Evolutionary conservation across 2,329 filamentous ascomycete species (phyloP).

Genomic region (Pestalotiopsis sp.): DNA sequence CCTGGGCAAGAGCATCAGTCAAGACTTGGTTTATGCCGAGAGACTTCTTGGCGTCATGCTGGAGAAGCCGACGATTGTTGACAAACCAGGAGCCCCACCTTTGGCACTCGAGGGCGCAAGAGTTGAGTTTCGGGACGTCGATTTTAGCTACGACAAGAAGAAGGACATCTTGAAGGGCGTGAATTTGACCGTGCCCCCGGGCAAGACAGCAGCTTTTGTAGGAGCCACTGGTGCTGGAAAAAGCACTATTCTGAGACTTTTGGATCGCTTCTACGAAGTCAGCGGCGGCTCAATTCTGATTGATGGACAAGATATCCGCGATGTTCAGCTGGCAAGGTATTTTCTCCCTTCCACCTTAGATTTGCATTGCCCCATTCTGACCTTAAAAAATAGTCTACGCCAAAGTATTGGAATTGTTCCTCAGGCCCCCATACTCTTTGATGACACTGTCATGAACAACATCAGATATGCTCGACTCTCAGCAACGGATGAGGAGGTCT

Average conservation of each 20-base stretch:
- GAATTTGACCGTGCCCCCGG: conserved; percentile 51
- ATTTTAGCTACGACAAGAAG: conserved; percentile 63
- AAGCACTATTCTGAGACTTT: conserved; percentile 51
- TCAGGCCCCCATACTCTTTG: conserved; percentile 51
- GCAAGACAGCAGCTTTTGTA: conserved; percentile 62
- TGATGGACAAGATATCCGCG: conserved; percentile 47
- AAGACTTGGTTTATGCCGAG: conserved; percentile 61
- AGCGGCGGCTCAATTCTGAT: conserved; percentile 47
- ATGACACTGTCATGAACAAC: conserved; percentile 59
- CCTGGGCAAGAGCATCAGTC: conserved; percentile 58
- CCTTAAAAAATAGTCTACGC: conserved; percentile 34
- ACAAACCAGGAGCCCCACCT: conserved; percentile 51
- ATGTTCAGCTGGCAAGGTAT: conserved; percentile 41
- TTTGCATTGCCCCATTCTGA: neutral
- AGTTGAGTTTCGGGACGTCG: conserved; percentile 58
- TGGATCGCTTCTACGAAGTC: conserved; percentile 56
- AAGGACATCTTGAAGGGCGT: conserved; percentile 60
- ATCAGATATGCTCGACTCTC: conserved; percentile 53
- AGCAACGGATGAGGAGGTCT: conserved; percentile 52
- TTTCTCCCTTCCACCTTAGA: neutral
- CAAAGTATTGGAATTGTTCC: conserved; percentile 48
- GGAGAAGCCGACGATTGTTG: conserved; percentile 58
- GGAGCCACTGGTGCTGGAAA: conserved; percentile 61
- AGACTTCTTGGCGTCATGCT: conserved; percentile 61
- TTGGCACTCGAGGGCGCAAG: conserved; percentile 55